These are phyloP conservation scores for Calocybe cyanea DNA, from an alignment of 768 basidiomycete species.

Conservation along the genomic window DNA sequence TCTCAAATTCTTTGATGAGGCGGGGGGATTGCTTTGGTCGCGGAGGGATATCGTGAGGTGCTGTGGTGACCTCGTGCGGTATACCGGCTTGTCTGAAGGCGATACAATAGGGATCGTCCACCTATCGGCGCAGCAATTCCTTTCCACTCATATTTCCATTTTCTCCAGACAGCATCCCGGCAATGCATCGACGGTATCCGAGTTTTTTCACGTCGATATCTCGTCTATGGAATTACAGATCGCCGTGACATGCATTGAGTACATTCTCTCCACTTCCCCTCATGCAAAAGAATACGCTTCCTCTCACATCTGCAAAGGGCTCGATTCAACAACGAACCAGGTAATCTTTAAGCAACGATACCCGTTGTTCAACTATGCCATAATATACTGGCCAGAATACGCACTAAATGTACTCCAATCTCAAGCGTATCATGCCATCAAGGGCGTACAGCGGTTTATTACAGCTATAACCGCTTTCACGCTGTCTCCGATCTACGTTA, in stretches of 20 bases:
- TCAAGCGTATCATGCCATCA: no score
- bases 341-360: not conserved
- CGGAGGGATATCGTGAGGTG: not conserved
- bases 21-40: not conserved
- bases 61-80: not conserved
- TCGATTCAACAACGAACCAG: not conserved
- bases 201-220: not conserved
- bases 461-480: no score
- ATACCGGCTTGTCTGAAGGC: not conserved
- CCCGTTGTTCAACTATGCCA: not conserved
- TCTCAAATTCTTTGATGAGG: not conserved
- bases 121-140: not conserved
- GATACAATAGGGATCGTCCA: not conserved
- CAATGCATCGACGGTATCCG: not conserved
- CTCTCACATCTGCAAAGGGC: not conserved
- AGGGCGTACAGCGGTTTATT: no score
- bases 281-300: not conserved
- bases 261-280: not conserved
- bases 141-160: not conserved
- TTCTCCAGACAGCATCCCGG: not conserved
- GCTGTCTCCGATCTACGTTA: no score
- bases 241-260: not conserved
- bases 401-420: not conserved
- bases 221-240: not conserved
- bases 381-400: not conserved